Evolutionary conservation across 2,329 filamentous ascomycete species (phyloP), one percentile per base, ranked within the genome.

Genomic region (Talaromyces sp.): DNA sequence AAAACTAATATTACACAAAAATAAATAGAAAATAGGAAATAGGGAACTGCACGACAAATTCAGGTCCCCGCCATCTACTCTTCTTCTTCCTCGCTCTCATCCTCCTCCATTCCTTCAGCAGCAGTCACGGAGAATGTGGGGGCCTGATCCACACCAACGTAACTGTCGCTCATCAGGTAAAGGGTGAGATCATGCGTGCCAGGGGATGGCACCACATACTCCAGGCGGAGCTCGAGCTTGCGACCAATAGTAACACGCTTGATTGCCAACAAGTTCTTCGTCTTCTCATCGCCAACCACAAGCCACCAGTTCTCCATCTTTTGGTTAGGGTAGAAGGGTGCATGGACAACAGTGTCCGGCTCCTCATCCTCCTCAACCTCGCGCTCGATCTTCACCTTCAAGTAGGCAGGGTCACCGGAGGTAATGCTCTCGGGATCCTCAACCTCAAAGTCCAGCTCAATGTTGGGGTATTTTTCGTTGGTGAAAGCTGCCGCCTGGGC

Each of bases 251-350:
- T 96, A 55, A 99, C 87, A 63, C 93, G 85, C 82, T 97, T 99
- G 78, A 97, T 96, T 2, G 90, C 92, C 52, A 97, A 80, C 57
- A 99, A 79, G 58, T 82, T 92, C 78, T 91, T 93, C 36, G 88
- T 90, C 71, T 85, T 88, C 76, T 97, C 91, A 64, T 97, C 92
- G 27, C 92, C 93, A 30, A 99, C 90, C 17, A 99, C 90, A 51
- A 99, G 78, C 94, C 94, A 99, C 92, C 92, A 99, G 70, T 94
- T 96, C 81, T 99, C 94, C 78, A 90, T 88, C 82, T 99, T 99
- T 73, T 88, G 88, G 45, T 74, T 80, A 1, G 94, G 92, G 70
- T 94, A 99, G 80, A 97, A 99, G 0, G 94, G 94, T 47, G 93
- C 92, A 70, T 97, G 92, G 2, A 97, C 95, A 1, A 86, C 87